Conservation (phyloP, 2,329 filamentous ascomycete genomes). For the Westerdykella aurantiaca region DNA sequence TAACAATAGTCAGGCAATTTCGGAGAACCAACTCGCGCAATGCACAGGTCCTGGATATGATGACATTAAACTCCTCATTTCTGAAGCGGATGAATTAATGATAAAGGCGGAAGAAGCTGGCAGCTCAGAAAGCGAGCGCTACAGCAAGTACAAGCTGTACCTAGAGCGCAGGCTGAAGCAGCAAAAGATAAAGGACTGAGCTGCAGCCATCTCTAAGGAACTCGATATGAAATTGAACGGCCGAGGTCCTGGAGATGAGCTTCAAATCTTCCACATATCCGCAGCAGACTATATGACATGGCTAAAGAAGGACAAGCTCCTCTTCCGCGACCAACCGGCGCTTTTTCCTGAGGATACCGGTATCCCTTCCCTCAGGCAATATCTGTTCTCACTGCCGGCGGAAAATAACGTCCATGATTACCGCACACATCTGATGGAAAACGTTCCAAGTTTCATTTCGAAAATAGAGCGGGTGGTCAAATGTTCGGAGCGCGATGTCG, state of each 20-base stretch:
- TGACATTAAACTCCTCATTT: slow-evolving; percentile 2
- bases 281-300: slow-evolving; percentile 16
- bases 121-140: neutral
- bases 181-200: slow-evolving; percentile 7
- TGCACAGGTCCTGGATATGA: slow-evolving; percentile 8
- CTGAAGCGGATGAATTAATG: neutral
- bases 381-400: slow-evolving; percentile 11
- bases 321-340: slow-evolving; percentile 8
- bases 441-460: slow-evolving; percentile 9
- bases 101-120: slow-evolving; percentile 7
- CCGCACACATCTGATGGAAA: slow-evolving; percentile 4
- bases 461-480: slow-evolving; percentile 9
- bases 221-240: slow-evolving; percentile 7
- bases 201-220: slow-evolving; percentile 6
- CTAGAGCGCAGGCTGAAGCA: slow-evolving; percentile 7
- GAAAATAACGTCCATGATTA: slow-evolving; percentile 12
- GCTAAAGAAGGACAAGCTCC: slow-evolving; percentile 11
- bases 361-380: slow-evolving; percentile 12
- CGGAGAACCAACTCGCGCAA: slow-evolving; percentile 5
- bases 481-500: slow-evolving; percentile 8
- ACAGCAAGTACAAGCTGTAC: slow-evolving; percentile 11
- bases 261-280: slow-evolving; percentile 11
- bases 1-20: slow-evolving; percentile 4
- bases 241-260: neutral
- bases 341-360: slow-evolving; percentile 11